Conservation (phyloP, 2,329 filamentous ascomycete species). For the Colletotrichum sp. region DNA sequence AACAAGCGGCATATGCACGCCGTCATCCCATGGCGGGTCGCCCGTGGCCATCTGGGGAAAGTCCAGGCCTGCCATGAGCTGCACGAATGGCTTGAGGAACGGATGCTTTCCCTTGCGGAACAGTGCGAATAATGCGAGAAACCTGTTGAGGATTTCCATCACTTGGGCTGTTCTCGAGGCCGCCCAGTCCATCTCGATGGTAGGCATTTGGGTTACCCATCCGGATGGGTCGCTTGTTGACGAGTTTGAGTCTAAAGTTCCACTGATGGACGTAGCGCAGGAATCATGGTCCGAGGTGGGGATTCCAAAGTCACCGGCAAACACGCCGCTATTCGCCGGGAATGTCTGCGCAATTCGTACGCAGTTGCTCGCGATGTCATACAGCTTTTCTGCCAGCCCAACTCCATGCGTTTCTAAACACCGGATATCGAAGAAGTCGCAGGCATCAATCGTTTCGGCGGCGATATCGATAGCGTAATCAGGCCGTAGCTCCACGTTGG, state of each 20-base stretch:
- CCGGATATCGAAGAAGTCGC: background rate
- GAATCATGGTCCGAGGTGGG: background rate
- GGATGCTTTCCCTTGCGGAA: background rate
- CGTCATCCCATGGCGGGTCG: background rate
- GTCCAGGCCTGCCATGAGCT: background rate
- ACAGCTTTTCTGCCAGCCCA: background rate
- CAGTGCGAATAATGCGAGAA: background rate
- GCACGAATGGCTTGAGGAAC: background rate
- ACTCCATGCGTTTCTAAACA: background rate
- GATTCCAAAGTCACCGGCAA: background rate
- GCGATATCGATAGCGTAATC: background rate
- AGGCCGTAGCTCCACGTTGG: background rate
- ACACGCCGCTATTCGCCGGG: background rate
- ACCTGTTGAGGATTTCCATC: background rate
- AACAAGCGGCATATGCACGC: background rate
- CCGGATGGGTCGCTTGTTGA: background rate
- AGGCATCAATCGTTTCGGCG: background rate
- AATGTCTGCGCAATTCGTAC: background rate
- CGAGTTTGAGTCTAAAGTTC: background rate
- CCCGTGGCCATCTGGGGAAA: background rate
- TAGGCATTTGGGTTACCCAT: background rate
- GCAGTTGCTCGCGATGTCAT: background rate
- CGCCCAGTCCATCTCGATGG: background rate
- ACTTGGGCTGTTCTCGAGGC: background rate
- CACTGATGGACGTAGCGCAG: background rate